phyloP scores from a whole-genome alignment of 2,329 filamentous ascomycete species.

The Diaporthe sp. region DNA sequence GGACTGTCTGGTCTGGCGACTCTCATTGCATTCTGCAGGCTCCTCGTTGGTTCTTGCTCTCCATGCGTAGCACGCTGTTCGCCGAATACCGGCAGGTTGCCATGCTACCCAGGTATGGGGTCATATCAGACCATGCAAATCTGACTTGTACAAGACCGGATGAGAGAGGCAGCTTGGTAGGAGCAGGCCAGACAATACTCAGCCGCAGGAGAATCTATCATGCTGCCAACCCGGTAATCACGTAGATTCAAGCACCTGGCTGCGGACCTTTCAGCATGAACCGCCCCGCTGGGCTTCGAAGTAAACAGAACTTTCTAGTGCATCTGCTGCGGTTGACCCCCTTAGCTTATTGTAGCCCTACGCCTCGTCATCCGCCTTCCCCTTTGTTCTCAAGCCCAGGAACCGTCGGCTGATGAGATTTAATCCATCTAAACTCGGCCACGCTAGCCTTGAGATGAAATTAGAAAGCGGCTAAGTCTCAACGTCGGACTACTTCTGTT shows the following conservation, averaged over 20 bases:
- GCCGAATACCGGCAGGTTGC: neutral
- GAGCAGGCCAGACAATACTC: neutral
- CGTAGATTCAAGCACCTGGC: neutral
- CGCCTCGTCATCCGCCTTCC: neutral
- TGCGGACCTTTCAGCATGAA: neutral
- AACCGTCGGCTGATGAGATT: constrained; percentile 1
- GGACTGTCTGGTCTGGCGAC: neutral
- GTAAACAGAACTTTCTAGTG: neutral
- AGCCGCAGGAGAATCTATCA: neutral
- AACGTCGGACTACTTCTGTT: constrained; percentile 5
- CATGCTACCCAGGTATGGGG: neutral
- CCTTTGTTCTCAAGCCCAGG: constrained; percentile 20
- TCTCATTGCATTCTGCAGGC: neutral
- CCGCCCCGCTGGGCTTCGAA: neutral
- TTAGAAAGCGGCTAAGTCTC: constrained; percentile 24
- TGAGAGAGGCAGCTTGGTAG: neutral
- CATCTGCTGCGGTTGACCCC: neutral
- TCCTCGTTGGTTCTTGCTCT: neutral
- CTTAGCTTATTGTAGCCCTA: neutral
- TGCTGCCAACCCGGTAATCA: neutral
- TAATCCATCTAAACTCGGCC: neutral
- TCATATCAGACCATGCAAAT: neutral
- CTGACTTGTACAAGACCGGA: neutral
- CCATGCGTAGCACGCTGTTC: neutral
- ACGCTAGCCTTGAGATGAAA: constrained; percentile 19